These are phyloP conservation scores for Nitzschia palea DNA, from an alignment of 108 stramenopile species.

Conservation along the genomic window DNA sequence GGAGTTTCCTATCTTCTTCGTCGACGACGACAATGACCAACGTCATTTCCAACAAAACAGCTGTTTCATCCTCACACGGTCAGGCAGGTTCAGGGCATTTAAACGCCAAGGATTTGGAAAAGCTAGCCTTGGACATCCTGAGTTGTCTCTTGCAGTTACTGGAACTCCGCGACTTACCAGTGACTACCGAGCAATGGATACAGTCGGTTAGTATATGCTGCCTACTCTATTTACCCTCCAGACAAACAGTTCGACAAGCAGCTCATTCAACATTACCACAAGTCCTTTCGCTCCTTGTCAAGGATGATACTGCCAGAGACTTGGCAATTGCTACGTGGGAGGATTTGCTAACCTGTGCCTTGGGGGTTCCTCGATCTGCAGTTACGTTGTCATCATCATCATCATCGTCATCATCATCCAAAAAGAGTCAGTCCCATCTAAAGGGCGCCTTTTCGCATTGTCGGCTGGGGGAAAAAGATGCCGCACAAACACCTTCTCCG, in stretches of 20 bases:
- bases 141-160: conserved; percentile 47
- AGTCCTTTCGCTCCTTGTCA: conserved; percentile 29
- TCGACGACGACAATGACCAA: conserved; percentile 1
- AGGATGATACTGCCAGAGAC: conserved; percentile 5
- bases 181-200: conserved; percentile 42
- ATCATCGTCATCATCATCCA: not conserved
- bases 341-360: conserved; percentile 34
- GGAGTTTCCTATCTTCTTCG: conserved; percentile 30
- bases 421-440: conserved; percentile 14
- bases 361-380: conserved; percentile 4
- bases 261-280: conserved; percentile 47
- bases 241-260: conserved; percentile 45
- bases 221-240: conserved; percentile 25
- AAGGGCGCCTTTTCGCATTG: conserved; percentile 48
- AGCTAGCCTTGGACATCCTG: conserved; percentile 51
- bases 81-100: conserved; percentile 36
- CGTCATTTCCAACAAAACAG: conserved; percentile 7
- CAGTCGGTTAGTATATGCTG: conserved; percentile 45
- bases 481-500: conserved; percentile 39
- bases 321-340: conserved; percentile 43
- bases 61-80: conserved; percentile 37
- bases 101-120: conserved; percentile 46
- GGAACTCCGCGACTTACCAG: conserved; percentile 38
- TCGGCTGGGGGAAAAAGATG: conserved; percentile 25
- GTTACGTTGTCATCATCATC: not conserved